A percentile compares a stretch with the other conserved stretches of the same genome.
Conservation (phyloP, 352 stramenopile species). For the Phytophthora pisi region DNA sequence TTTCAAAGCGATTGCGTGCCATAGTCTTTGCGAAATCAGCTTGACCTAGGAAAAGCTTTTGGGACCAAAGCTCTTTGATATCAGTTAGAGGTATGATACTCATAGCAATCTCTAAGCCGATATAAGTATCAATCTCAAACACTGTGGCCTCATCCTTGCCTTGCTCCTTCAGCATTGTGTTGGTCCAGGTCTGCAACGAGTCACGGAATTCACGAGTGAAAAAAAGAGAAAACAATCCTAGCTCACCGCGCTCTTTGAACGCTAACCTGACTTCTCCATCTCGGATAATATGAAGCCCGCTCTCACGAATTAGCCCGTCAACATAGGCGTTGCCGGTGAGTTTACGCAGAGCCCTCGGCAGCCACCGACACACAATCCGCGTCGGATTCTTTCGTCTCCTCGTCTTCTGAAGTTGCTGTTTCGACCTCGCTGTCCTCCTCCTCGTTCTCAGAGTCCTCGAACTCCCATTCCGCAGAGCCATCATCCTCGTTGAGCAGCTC, state of each 20-base stretch:
- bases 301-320: neutral
- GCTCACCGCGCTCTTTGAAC: constrained; percentile 6
- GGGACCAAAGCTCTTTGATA: neutral
- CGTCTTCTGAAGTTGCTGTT: neutral
- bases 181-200: neutral
- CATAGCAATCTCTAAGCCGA: neutral
- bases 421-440: neutral
- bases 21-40: neutral
- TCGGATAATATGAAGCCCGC: constrained; percentile 10
- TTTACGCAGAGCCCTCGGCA: neutral
- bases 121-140: neutral
- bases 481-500: neutral
- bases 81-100: neutral
- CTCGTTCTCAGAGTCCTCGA: neutral
- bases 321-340: constrained; percentile 6
- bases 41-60: neutral
- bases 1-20: neutral
- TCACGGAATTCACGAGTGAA: neutral
- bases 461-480: neutral
- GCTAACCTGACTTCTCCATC: constrained; percentile 8
- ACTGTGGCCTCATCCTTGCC: neutral
- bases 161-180: neutral
- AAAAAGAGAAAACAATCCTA: constrained; percentile 14
- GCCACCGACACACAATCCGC: neutral
- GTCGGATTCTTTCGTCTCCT: neutral